phyloP scores from a whole-genome alignment of 1,284 basidiomycete genomes.

The Leccinum solheimii region DNA sequence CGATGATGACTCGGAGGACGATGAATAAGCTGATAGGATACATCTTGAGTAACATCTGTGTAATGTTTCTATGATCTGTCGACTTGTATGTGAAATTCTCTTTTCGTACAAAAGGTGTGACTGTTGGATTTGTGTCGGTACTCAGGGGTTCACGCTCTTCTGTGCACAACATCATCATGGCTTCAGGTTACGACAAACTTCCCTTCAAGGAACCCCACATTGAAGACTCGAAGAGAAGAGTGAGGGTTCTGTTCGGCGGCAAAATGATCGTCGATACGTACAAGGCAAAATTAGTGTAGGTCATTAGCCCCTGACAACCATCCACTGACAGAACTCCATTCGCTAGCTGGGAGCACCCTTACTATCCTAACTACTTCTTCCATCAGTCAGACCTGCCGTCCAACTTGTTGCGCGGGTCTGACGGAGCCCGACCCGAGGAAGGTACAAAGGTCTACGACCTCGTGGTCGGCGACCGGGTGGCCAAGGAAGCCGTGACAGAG shows the following conservation, averaged over 20 bases:
- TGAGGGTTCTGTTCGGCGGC: constrained; percentile 54
- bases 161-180: constrained; percentile 11
- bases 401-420: constrained; percentile 39
- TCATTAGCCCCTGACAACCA: constrained; percentile 12
- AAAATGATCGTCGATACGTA: constrained; percentile 54
- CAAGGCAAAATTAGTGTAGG: constrained; percentile 51
- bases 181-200: constrained; percentile 23
- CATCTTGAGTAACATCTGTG: neutral
- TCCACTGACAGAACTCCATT: neutral
- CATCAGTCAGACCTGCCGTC: constrained; percentile 42
- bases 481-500: constrained; percentile 43
- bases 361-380: constrained; percentile 60
- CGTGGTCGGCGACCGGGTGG: constrained; percentile 42
- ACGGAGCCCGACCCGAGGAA: constrained; percentile 31
- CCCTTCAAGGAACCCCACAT: constrained; percentile 41
- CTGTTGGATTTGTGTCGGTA: neutral
- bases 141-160: neutral
- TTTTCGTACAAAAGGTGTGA: too few species aligned
- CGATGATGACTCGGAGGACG: constrained; percentile 33
- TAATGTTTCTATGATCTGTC: constrained; percentile 15
- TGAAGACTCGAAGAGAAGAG: constrained; percentile 48
- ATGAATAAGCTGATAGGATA: constrained; percentile 6
- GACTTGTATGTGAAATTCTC: constrained; percentile 5
- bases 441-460: constrained; percentile 46
- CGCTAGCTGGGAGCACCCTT: constrained; percentile 56